Evolutionary conservation across 2,329 filamentous ascomycete genomes (phyloP).

Genomic region (Geosmithia flava): DNA sequence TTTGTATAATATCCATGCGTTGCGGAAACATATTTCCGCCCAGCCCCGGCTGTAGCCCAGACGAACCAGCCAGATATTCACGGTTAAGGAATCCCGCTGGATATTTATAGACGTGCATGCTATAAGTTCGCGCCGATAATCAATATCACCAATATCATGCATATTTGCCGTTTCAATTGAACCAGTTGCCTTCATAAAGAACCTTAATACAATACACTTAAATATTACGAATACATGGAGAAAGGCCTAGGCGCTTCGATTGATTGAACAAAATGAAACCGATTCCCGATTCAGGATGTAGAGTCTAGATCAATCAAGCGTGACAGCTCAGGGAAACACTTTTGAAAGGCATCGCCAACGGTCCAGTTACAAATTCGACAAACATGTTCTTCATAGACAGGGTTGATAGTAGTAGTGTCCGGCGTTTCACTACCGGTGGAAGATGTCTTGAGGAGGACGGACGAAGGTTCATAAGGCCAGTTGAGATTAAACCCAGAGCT

Average conservation of each 20-base stretch:
- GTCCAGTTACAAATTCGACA: conserved; percentile 16
- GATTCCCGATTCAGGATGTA: too few relatives aligned
- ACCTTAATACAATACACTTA: too few relatives aligned
- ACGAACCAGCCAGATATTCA: not conserved
- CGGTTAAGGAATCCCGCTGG: too few relatives aligned
- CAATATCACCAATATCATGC: too few relatives aligned
- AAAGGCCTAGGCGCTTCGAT: too few relatives aligned
- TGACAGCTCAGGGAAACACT: conserved; percentile 11
- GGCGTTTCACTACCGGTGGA: conserved; percentile 5
- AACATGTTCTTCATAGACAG: conserved; percentile 16
- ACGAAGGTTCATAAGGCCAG: conserved; percentile 15
- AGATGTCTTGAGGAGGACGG: conserved; percentile 10
- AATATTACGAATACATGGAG: too few relatives aligned
- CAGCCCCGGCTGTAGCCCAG: not conserved
- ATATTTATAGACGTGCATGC: too few relatives aligned
- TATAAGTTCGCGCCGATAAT: too few relatives aligned
- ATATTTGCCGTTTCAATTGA: too few relatives aligned
- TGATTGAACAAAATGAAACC: too few relatives aligned
- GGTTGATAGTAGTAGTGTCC: conserved; percentile 12
- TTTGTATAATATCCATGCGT: not conserved
- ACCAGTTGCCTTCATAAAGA: too few relatives aligned
- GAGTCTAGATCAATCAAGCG: conserved; percentile 11
- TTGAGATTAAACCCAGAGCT: conserved; percentile 16
- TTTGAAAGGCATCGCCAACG: conserved; percentile 12
- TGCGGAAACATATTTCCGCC: not conserved